A percentile compares a stretch with the other conserved stretches of the same genome.
phyloP scores from a whole-genome alignment of 331 rosid genomes.

The Saraca asoca region DNA sequence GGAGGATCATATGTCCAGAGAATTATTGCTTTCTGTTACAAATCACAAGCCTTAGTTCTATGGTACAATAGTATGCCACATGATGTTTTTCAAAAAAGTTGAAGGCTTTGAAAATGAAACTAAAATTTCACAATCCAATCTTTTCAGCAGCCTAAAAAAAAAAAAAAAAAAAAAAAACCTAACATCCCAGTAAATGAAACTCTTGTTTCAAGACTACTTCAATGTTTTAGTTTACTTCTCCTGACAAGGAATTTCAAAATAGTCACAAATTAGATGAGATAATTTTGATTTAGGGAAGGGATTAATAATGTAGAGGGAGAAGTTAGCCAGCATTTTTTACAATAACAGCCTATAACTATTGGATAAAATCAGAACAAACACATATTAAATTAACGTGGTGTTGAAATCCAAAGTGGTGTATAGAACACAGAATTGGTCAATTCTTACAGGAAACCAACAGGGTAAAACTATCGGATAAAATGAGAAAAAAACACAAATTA shows the following conservation, averaged over 20 bases:
- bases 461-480: too few species aligned
- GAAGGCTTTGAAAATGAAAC: background rate
- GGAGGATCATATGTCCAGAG: slow-evolving; percentile 74
- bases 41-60: slow-evolving; percentile 14
- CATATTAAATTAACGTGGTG: background rate
- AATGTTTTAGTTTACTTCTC: slow-evolving; percentile 9
- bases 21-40: slow-evolving; percentile 67
- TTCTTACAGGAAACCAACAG: too few species aligned
- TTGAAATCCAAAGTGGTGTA: slow-evolving; percentile 19
- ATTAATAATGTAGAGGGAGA: background rate
- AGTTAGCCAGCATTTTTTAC: background rate
- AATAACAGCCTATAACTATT: background rate
- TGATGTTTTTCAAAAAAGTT: slow-evolving; percentile 1
- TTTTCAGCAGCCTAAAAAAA: background rate
- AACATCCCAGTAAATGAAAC: background rate
- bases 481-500: too few species aligned
- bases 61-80: background rate
- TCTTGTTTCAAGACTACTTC: background rate
- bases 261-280: too few species aligned
- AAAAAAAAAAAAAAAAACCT: background rate
- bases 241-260: background rate
- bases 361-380: background rate
- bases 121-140: slow-evolving; percentile 1
- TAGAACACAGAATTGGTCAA: background rate
- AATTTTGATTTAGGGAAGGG: background rate